Percentiles rank a stretch among this genome's conserved stretches.
These are phyloP conservation scores for Magnolia sinica DNA, from an alignment of 164 flowering plant genomes.

Conservation along the genomic window DNA sequence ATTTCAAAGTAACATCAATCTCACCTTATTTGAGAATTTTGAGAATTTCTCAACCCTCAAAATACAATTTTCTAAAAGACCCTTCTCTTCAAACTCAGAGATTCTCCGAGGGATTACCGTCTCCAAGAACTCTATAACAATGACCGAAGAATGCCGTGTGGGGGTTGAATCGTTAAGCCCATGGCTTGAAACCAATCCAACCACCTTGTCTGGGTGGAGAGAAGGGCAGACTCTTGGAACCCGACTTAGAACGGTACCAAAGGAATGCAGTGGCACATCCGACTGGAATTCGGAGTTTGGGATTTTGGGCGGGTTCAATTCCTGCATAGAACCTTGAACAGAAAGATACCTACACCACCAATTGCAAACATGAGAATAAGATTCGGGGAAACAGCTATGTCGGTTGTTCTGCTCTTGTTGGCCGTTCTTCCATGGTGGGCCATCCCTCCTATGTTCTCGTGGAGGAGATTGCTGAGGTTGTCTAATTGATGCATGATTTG, in stretches of 20 bases:
- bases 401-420: constrained; percentile 16
- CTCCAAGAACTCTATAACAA: not conserved
- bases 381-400: constrained; percentile 29
- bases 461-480: constrained; percentile 56
- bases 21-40: not conserved
- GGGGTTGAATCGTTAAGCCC: not conserved
- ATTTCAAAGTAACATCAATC: not conserved
- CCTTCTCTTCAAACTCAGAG: not conserved
- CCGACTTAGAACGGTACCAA: not conserved
- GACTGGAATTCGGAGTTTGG: not conserved
- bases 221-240: no score
- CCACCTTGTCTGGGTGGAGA: not conserved
- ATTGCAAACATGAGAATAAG: constrained; percentile 57
- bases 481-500: constrained; percentile 82
- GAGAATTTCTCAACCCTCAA: not conserved
- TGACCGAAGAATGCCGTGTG: not conserved
- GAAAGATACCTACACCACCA: constrained; percentile 51
- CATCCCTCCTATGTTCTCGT: constrained; percentile 45
- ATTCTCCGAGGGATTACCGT: not conserved
- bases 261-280: no score
- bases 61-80: not conserved
- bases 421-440: constrained; percentile 37
- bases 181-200: not conserved
- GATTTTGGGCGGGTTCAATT: constrained; percentile 21
- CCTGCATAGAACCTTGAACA: constrained; percentile 38